These are phyloP conservation scores for Ziziphus jujuba DNA, from an alignment of 306 rosid genomes.

Conservation along the genomic window DNA sequence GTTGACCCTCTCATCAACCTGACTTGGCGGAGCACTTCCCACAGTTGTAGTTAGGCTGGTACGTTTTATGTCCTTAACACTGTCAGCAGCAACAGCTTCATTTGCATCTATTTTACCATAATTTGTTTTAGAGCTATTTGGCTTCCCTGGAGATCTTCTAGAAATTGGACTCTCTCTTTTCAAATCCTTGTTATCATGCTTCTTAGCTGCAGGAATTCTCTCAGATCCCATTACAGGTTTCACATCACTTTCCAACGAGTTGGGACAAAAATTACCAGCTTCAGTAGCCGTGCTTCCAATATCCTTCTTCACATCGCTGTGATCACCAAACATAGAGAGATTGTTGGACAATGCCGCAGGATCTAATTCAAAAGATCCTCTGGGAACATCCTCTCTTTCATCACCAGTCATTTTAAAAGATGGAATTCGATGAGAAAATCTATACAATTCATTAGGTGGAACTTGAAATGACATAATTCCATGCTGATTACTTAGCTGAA, in stretches of 20 bases:
- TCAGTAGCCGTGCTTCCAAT: slow-evolving; percentile 23
- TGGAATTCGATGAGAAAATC: slow-evolving; percentile 84
- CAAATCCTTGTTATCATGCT: slow-evolving; percentile 21
- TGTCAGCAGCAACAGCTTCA: slow-evolving; percentile 21
- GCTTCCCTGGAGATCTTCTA: slow-evolving; percentile 47
- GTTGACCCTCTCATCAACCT: slow-evolving; percentile 30
- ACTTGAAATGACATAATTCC: slow-evolving; percentile 40
- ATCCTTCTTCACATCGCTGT: slow-evolving; percentile 30
- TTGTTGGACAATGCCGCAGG: slow-evolving; percentile 68
- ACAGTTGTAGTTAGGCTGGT: slow-evolving; percentile 18
- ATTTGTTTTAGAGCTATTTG: slow-evolving; percentile 18
- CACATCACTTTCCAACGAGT: slow-evolving; percentile 31
- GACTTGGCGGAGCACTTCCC: slow-evolving; percentile 28
- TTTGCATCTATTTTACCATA: slow-evolving; percentile 27
- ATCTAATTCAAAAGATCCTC: slow-evolving; percentile 83
- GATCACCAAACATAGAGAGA: slow-evolving; percentile 32
- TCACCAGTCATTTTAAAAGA: slow-evolving; percentile 67
- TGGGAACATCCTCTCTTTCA: slow-evolving; percentile 72
- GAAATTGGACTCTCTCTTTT: slow-evolving; percentile 30
- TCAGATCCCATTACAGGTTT: slow-evolving; percentile 30
- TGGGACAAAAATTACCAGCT: slow-evolving; percentile 13
- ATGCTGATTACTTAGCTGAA: slow-evolving; percentile 45
- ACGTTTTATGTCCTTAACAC: slow-evolving; percentile 21
- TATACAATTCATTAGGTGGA: slow-evolving; percentile 53
- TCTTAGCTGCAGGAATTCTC: slow-evolving; percentile 19